Conservation (phyloP, 768 basidiomycete species). For the Pholiota molesta region DNA sequence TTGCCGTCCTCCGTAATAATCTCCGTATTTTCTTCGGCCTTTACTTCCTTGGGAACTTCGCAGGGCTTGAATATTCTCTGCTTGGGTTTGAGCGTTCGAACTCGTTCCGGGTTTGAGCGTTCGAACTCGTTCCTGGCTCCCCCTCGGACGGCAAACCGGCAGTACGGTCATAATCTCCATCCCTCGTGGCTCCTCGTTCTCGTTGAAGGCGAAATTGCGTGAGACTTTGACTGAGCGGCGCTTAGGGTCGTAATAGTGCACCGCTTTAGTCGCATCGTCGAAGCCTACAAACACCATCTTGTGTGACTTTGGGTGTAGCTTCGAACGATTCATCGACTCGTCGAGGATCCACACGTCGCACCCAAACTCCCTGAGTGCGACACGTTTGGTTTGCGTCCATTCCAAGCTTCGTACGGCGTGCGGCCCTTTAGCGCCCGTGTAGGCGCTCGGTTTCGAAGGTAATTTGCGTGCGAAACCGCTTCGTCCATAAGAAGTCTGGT, state of each 20-base stretch:
- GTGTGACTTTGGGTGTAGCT: conserved; percentile 22
- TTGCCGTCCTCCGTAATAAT: too few relatives aligned
- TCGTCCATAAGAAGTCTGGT: conserved; percentile 30
- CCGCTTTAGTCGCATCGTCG: conserved; percentile 25
- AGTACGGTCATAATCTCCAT: conserved; percentile 8
- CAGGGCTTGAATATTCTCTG: too few relatives aligned
- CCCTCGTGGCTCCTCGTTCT: conserved; percentile 18
- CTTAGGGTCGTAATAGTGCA: conserved; percentile 26
- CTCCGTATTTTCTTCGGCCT: too few relatives aligned
- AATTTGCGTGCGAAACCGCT: conserved; percentile 26
- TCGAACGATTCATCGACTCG: conserved; percentile 18
- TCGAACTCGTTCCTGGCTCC: conserved; percentile 14
- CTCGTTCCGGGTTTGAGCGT: too few relatives aligned
- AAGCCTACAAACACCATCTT: conserved; percentile 27
- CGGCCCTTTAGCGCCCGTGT: conserved; percentile 21
- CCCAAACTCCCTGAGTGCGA: conserved; percentile 30
- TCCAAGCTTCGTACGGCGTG: conserved; percentile 28
- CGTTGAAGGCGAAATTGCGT: conserved; percentile 28
- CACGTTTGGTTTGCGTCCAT: conserved; percentile 24
- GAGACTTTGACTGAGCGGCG: conserved; percentile 24
- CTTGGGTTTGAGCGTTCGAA: too few relatives aligned
- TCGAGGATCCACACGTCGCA: conserved; percentile 27
- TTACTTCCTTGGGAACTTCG: too few relatives aligned
- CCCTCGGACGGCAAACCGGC: conserved; percentile 22
- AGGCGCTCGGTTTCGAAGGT: conserved; percentile 32